Conservation (phyloP, 2,329 filamentous ascomycete species). For the Epichloe uncinata region DNA sequence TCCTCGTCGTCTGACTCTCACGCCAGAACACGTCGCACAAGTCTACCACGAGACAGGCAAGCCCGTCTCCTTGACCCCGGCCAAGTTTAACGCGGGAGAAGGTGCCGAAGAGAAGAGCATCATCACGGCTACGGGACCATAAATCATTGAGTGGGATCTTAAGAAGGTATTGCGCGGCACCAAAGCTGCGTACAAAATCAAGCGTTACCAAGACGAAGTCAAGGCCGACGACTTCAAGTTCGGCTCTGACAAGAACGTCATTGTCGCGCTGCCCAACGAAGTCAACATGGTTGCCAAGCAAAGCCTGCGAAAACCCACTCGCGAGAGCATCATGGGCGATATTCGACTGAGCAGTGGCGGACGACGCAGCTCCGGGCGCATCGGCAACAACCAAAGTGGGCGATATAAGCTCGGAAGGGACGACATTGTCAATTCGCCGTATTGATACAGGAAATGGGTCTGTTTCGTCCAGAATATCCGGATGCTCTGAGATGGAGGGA, state of each 20-base stretch:
- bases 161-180: slow-evolving; percentile 73
- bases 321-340: slow-evolving; percentile 76
- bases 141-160: slow-evolving; percentile 91
- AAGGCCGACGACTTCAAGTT: slow-evolving; percentile 99
- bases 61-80: slow-evolving; percentile 75
- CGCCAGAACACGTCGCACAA: slow-evolving; percentile 86
- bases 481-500: not conserved
- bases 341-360: slow-evolving; percentile 32
- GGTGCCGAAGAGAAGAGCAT: slow-evolving; percentile 79
- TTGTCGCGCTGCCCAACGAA: slow-evolving; percentile 91
- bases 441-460: slow-evolving; percentile 22
- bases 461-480: too few relatives aligned
- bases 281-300: slow-evolving; percentile 94
- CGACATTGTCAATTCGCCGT: slow-evolving; percentile 67
- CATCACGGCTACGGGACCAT: slow-evolving; percentile 90
- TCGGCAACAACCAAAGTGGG: slow-evolving; percentile 40
- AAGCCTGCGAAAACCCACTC: slow-evolving; percentile 72
- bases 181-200: slow-evolving; percentile 89
- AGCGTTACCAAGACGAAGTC: slow-evolving; percentile 87
- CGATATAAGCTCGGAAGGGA: slow-evolving; percentile 65
- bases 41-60: slow-evolving; percentile 93
- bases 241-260: slow-evolving; percentile 93
- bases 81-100: slow-evolving; percentile 84
- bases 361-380: slow-evolving; percentile 36
- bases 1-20: slow-evolving; percentile 76